Evolutionary conservation across 2,329 filamentous ascomycete species (phyloP).

Genomic region (Cordyceps farinosa): DNA sequence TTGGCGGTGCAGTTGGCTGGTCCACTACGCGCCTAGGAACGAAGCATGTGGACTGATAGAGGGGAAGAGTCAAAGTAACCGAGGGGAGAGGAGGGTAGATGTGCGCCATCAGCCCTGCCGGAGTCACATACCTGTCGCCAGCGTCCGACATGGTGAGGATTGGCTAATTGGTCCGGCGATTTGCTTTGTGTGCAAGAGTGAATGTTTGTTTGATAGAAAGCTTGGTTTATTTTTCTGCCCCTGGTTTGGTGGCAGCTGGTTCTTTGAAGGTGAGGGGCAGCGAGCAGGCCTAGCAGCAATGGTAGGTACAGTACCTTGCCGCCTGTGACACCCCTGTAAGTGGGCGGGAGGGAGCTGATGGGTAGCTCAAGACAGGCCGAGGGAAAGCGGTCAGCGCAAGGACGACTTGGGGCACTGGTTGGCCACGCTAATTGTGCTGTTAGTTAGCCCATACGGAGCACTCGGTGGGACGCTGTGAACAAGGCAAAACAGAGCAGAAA

Average conservation of each 20-base stretch:
- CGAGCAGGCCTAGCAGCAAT: background rate
- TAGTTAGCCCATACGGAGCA: background rate
- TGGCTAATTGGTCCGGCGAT: conserved; percentile 1
- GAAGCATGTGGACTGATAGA: conserved; percentile 12
- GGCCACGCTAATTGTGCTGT: background rate
- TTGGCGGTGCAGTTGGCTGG: conserved; percentile 6
- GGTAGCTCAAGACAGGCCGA: background rate
- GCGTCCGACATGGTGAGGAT: conserved; percentile 30
- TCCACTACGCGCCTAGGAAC: conserved; percentile 10
- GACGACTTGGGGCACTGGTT: background rate
- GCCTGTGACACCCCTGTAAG: background rate
- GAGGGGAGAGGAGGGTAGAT: background rate
- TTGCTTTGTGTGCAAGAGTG: conserved; percentile 1
- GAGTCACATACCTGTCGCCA: conserved; percentile 28
- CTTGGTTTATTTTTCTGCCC: background rate
- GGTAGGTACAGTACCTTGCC: too few species aligned
- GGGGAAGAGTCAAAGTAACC: conserved; percentile 5
- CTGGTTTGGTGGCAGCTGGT: background rate
- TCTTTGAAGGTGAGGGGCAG: conserved; percentile 9
- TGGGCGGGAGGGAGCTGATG: background rate
- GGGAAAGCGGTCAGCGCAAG: conserved; percentile 5
- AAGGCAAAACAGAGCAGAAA: background rate
- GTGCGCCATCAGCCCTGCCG: background rate
- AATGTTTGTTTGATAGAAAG: background rate
- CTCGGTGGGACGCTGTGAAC: background rate